Evolutionary conservation across 306 rosid species (phyloP).

Genomic region (Cicer bijugum): DNA sequence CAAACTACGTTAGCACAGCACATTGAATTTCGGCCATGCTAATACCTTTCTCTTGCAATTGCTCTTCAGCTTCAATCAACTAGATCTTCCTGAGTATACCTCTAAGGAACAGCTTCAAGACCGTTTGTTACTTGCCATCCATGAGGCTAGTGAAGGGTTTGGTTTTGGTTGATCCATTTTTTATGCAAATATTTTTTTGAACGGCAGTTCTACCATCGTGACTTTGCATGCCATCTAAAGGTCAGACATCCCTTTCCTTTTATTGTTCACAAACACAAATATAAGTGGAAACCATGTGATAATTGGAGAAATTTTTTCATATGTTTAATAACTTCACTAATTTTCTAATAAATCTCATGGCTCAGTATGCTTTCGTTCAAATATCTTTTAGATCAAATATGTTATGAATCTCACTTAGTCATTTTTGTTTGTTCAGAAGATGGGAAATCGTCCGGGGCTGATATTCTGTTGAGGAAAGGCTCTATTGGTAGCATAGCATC

Average conservation of each 20-base stretch:
- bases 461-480: constrained; percentile 37
- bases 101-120: constrained; percentile 94
- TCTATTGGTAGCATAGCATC: constrained; percentile 33
- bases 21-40: constrained; percentile 34
- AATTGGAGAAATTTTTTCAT: constrained; percentile 9
- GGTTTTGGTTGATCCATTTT: constrained; percentile 73
- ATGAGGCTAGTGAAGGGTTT: constrained; percentile 97
- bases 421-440: constrained; percentile 44
- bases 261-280: background rate
- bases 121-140: constrained; percentile 94
- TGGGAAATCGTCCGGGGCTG: constrained; percentile 40
- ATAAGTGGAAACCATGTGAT: constrained; percentile 22
- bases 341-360: constrained; percentile 36
- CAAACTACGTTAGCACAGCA: constrained; percentile 5
- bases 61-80: constrained; percentile 86
- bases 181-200: constrained; percentile 40
- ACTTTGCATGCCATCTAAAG: constrained; percentile 59
- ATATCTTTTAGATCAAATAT: background rate
- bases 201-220: constrained; percentile 49
- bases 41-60: constrained; percentile 25
- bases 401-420: constrained; percentile 22
- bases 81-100: constrained; percentile 96
- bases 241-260: constrained; percentile 49
- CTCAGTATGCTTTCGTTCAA: constrained; percentile 43
- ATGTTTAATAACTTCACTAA: constrained; percentile 4